Percentiles rank a stretch among this genome's conserved stretches.
phyloP scores from a whole-genome alignment of 2,329 filamentous ascomycete genomes.

The Ophiostoma quercus region DNA sequence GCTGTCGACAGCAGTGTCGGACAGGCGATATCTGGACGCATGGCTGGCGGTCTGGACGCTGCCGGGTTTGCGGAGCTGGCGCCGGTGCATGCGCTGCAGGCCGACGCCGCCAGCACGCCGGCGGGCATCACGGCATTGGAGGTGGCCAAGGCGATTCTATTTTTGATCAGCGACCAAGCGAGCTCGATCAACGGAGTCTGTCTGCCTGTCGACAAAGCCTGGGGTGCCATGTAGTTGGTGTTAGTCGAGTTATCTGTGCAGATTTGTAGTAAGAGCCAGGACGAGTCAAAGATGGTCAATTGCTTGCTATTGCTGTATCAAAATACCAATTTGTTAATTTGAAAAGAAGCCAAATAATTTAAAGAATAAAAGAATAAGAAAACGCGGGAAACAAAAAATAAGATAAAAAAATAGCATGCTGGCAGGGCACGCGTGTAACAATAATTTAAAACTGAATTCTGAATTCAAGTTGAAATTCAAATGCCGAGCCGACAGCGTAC shows the following conservation, averaged over 20 bases:
- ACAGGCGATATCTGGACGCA: conserved; percentile 28
- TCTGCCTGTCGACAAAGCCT: conserved; percentile 37
- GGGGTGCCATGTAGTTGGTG: conserved; percentile 33
- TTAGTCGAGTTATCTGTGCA: neutral
- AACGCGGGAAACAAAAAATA: neutral
- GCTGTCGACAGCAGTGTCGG: conserved; percentile 33
- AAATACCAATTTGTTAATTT: neutral
- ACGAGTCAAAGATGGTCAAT: too few relatives aligned
- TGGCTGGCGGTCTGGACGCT: conserved; percentile 28
- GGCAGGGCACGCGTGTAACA: too few relatives aligned
- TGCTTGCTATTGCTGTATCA: neutral
- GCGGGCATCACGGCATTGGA: conserved; percentile 32
- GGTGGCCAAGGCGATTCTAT: conserved; percentile 37
- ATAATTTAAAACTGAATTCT: too few relatives aligned
- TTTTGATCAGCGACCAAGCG: conserved; percentile 36
- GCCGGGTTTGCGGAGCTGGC: conserved; percentile 30
- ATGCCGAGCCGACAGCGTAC: neutral
- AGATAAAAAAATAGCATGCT: neutral
- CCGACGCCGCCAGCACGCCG: conserved; percentile 25
- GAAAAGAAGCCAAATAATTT: neutral
- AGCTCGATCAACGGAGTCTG: conserved; percentile 36
- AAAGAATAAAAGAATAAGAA: conserved; percentile 13
- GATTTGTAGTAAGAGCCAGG: neutral
- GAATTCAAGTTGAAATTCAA: neutral
- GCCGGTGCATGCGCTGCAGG: conserved; percentile 34